Conservation (phyloP, 2,329 filamentous ascomycete species). For the Macrophomina phaseolina region DNA sequence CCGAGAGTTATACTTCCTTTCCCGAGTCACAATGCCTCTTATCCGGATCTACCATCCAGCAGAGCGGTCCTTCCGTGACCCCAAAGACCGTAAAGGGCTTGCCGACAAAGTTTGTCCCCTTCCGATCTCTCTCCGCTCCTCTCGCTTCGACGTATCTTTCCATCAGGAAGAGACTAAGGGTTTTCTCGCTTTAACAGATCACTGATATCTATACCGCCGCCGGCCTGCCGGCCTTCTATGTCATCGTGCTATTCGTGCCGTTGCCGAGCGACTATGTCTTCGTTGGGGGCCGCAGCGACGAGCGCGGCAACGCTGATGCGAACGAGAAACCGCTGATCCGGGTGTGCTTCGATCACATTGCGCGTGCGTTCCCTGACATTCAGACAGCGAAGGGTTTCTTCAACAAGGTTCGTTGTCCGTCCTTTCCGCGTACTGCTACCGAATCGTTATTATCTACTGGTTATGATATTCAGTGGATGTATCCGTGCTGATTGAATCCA, state of each 20-base stretch:
- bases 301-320: background rate
- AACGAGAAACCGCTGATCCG: slow-evolving; percentile 26
- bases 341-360: slow-evolving; percentile 23
- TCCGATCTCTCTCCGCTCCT: too few relatives aligned
- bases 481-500: background rate
- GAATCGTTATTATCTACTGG: background rate
- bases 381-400: background rate
- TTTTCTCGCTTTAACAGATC: slow-evolving; percentile 34
- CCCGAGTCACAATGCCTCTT: slow-evolving; percentile 47
- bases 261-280: slow-evolving; percentile 36
- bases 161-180: too few relatives aligned
- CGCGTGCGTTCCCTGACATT: background rate
- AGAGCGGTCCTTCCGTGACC: background rate
- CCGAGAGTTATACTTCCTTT: too few relatives aligned
- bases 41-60: slow-evolving; percentile 51
- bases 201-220: slow-evolving; percentile 48
- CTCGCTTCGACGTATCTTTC: too few relatives aligned
- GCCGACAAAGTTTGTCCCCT: slow-evolving; percentile 29
- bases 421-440: background rate
- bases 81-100: slow-evolving; percentile 31
- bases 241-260: slow-evolving; percentile 49
- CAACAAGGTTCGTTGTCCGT: background rate
- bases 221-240: slow-evolving; percentile 51
- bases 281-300: slow-evolving; percentile 37
- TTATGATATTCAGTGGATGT: too few relatives aligned